Evolutionary conservation across 73 alveolate species (phyloP).

Genomic region (Durusdinium trenchii): DNA sequence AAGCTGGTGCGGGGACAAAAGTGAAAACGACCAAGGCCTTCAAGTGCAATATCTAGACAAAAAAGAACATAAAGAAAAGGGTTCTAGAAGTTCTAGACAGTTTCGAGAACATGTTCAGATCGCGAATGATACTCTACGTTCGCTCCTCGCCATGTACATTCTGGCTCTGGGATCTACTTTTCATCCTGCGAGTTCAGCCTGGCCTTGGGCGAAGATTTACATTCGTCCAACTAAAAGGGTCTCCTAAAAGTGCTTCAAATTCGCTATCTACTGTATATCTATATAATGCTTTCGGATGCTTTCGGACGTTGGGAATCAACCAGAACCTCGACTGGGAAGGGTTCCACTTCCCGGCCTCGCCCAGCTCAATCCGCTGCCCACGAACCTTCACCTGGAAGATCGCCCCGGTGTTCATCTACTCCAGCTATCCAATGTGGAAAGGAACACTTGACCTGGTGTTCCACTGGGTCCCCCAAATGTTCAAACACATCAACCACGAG

Average conservation of each 20-base stretch:
- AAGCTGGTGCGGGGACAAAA: too few relatives aligned
- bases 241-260: neutral
- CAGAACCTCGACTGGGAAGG: neutral
- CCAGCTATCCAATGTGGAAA: neutral
- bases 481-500: neutral
- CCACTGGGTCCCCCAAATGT: neutral
- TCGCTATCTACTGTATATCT: neutral
- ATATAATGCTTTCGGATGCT: neutral
- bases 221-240: neutral
- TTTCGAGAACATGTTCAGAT: too few relatives aligned
- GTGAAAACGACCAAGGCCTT: too few relatives aligned
- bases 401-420: neutral
- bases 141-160: too few relatives aligned
- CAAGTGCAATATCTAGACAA: too few relatives aligned
- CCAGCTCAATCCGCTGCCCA: conserved; percentile 9
- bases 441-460: neutral
- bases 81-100: too few relatives aligned
- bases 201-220: neutral
- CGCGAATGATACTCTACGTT: too few relatives aligned
- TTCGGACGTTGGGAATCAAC: neutral
- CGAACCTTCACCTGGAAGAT: neutral
- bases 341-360: neutral
- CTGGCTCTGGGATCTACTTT: neutral
- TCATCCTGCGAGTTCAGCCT: neutral
- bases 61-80: too few relatives aligned